These are phyloP conservation scores for Dictyophora rubrovolvata DNA, from an alignment of 768 basidiomycete species.

Conservation along the genomic window DNA sequence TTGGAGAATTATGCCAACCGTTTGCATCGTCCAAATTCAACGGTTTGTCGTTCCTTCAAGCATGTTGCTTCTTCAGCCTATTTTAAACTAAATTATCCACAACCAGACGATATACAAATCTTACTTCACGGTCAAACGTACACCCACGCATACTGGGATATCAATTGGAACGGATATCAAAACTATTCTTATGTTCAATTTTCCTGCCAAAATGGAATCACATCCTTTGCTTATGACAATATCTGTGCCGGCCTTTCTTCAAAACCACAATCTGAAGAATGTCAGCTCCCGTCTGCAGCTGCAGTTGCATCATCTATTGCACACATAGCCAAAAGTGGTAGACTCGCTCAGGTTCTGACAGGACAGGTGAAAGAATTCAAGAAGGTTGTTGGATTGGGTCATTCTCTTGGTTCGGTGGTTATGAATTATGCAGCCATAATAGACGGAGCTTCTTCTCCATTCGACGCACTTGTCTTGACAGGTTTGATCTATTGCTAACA, in stretches of 20 bases:
- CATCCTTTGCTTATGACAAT: not conserved
- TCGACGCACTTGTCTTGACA: not conserved
- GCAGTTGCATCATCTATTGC: not conserved
- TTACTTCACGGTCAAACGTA: not conserved
- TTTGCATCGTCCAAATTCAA: not conserved
- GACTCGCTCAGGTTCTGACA: not conserved
- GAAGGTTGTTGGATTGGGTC: not conserved
- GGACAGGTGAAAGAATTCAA: not conserved
- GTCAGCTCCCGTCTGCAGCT: not conserved
- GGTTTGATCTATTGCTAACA: not conserved
- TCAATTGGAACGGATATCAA: not conserved
- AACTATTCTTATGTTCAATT: not conserved
- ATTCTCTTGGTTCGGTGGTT: not conserved
- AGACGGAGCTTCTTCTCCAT: not conserved
- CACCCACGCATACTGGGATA: too few relatives aligned
- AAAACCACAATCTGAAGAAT: not conserved
- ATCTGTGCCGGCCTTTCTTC: not conserved
- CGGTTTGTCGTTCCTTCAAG: not conserved
- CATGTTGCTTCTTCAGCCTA: not conserved
- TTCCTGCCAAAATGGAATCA: too few relatives aligned
- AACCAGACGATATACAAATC: not conserved
- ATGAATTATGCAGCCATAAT: not conserved
- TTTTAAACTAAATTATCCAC: not conserved
- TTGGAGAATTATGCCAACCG: not conserved
- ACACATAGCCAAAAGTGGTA: not conserved